Conservation (phyloP, 345 rosid species). For the Anastatica hierochuntica region DNA sequence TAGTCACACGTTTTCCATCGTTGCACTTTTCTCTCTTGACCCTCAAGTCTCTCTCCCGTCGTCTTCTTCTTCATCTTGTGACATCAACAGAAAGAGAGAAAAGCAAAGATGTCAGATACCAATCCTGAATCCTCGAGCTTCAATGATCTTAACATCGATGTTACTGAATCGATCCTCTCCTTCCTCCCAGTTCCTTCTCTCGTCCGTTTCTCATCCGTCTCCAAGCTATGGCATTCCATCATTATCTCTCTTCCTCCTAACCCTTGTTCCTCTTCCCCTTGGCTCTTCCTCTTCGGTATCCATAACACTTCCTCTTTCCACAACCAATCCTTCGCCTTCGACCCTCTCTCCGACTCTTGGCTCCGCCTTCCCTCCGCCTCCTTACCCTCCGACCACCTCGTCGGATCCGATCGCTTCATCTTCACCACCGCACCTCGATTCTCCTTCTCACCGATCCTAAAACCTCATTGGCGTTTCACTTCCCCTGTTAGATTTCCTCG, state of each 20-base stretch:
- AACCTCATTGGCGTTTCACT: slow-evolving; percentile 39
- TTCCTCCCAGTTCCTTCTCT: slow-evolving; percentile 65
- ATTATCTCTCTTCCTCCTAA: slow-evolving; percentile 29
- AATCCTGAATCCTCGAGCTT: slow-evolving; percentile 28
- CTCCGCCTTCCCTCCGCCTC: slow-evolving; percentile 44
- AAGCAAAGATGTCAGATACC: slow-evolving; percentile 27
- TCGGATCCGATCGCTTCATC: slow-evolving; percentile 55
- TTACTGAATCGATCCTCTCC: slow-evolving; percentile 50
- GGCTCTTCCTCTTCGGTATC: slow-evolving; percentile 86
- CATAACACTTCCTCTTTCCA: slow-evolving; percentile 71
- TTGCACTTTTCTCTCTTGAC: slow-evolving; percentile 11
- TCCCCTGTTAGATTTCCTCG: slow-evolving; percentile 47
- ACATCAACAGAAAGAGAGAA: not conserved
- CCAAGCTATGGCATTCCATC: slow-evolving; percentile 52
- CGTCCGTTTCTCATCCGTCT: slow-evolving; percentile 66
- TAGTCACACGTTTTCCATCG: slow-evolving; percentile 26
- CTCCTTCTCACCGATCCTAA: slow-evolving; percentile 50
- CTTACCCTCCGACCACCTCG: slow-evolving; percentile 28
- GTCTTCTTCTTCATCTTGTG: not conserved
- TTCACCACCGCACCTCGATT: slow-evolving; percentile 61
- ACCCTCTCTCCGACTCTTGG: slow-evolving; percentile 66
- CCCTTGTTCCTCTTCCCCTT: slow-evolving; percentile 19
- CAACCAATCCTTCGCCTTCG: slow-evolving; percentile 82
- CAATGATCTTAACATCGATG: slow-evolving; percentile 42
- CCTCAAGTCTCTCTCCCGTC: not conserved